These are phyloP conservation scores for Cladophialophora chaetospira DNA, from an alignment of 2,329 filamentous ascomycete species.

Conservation along the genomic window DNA sequence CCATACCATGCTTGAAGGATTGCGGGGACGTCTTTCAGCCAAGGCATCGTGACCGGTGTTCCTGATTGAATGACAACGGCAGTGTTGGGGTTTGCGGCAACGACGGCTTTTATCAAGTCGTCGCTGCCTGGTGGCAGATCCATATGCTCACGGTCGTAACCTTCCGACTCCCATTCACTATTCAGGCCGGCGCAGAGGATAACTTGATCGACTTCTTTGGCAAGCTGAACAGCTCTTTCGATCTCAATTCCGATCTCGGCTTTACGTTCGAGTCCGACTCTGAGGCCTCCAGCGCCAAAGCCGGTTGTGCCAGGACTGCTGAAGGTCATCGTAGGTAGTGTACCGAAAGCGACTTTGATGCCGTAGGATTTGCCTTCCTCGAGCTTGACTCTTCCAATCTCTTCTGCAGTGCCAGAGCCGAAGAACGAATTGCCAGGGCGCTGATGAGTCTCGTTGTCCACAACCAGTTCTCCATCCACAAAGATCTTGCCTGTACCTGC, in stretches of 20 bases:
- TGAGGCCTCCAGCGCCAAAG: conserved; percentile 61
- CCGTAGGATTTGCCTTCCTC: conserved; percentile 62
- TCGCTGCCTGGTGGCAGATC: conserved; percentile 56
- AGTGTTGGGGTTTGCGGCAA: conserved; percentile 67
- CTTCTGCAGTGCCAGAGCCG: conserved; percentile 64
- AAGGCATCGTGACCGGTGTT: conserved; percentile 62
- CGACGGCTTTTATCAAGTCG: conserved; percentile 64
- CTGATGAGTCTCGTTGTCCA: conserved; percentile 68
- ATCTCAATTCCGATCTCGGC: conserved; percentile 63
- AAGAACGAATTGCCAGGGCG: conserved; percentile 65
- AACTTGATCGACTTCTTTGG: conserved; percentile 72
- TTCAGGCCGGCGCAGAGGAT: conserved; percentile 78
- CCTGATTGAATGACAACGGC: conserved; percentile 77
- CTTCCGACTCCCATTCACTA: conserved; percentile 79
- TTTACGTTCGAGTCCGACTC: conserved; percentile 62
- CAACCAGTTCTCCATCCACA: conserved; percentile 62
- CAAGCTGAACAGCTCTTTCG: conserved; percentile 66
- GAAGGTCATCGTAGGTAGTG: conserved; percentile 60
- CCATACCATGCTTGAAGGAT: conserved; percentile 81
- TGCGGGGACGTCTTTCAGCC: conserved; percentile 51
- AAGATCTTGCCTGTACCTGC: conserved; percentile 67
- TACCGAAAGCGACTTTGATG: conserved; percentile 62
- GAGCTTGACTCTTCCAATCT: conserved; percentile 60
- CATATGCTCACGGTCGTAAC: conserved; percentile 61
- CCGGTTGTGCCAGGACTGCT: conserved; percentile 51